Conservation (phyloP, 1,139 yeast genomes). For the Petasospora rhodanensis region DNA sequence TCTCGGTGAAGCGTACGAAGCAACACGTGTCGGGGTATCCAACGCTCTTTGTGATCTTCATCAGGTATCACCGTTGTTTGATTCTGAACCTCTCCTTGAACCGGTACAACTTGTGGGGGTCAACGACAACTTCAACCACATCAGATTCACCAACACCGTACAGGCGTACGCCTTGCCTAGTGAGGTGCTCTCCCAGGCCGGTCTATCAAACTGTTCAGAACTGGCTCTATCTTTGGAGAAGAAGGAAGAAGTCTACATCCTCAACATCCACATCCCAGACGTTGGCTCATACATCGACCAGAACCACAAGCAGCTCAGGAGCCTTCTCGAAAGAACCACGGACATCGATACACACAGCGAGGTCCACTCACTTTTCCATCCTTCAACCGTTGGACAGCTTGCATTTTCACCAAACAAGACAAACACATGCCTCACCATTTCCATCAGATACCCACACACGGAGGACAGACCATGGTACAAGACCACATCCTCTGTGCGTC, state of each 20-base stretch:
- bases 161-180: slow-evolving; percentile 18
- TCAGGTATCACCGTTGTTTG: neutral
- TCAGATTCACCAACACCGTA: slow-evolving; percentile 11
- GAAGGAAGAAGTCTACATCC: slow-evolving; percentile 29
- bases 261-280: slow-evolving; percentile 45
- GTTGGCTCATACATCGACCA: slow-evolving; percentile 23
- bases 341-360: slow-evolving; percentile 9
- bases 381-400: slow-evolving; percentile 3
- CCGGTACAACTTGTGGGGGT: neutral
- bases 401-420: slow-evolving; percentile 9
- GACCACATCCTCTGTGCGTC: slow-evolving; percentile 8
- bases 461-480: slow-evolving; percentile 15
- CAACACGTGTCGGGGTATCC: slow-evolving; percentile 1
- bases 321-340: slow-evolving; percentile 2
- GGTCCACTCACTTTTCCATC: slow-evolving; percentile 7
- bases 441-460: slow-evolving; percentile 14
- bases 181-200: slow-evolving; percentile 1
- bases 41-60: slow-evolving; percentile 3
- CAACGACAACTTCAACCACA: slow-evolving; percentile 16
- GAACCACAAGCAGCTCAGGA: slow-evolving; percentile 16
- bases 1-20: neutral
- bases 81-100: neutral
- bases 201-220: slow-evolving; percentile 7
- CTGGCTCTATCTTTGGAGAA: slow-evolving; percentile 35
- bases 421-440: slow-evolving; percentile 15